phyloP scores from a whole-genome alignment of 768 basidiomycete species.

The Leccinum subtestaceum region DNA sequence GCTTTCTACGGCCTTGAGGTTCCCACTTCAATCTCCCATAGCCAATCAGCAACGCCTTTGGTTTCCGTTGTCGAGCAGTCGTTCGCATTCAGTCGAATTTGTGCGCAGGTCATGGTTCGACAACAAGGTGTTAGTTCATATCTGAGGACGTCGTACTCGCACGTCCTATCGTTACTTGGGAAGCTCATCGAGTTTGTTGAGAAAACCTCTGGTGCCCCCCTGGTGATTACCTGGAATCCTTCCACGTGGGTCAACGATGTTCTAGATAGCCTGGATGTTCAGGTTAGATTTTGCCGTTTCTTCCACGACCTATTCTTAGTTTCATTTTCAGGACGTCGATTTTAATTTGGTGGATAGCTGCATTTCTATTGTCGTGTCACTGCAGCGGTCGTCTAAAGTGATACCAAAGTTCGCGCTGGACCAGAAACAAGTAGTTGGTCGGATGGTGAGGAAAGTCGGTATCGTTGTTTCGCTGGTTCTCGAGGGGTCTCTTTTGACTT shows the following conservation, averaged over 20 bases:
- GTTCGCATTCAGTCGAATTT: conserved; percentile 44
- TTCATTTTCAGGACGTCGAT: conserved; percentile 33
- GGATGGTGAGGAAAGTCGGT: conserved; percentile 54
- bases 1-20: conserved; percentile 55
- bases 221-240: conserved; percentile 57
- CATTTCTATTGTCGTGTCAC: conserved; percentile 51
- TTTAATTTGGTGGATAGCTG: conserved; percentile 69
- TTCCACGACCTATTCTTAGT: conserved; percentile 1
- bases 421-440: conserved; percentile 50
- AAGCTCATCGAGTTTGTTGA: conserved; percentile 46
- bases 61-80: conserved; percentile 56
- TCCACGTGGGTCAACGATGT: conserved; percentile 57
- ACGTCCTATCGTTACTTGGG: conserved; percentile 49
- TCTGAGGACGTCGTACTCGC: conserved; percentile 52
- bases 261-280: conserved; percentile 51
- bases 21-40: conserved; percentile 27
- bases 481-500: conserved; percentile 1
- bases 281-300: conserved; percentile 38
- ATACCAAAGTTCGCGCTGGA: conserved; percentile 55
- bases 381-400: conserved; percentile 51
- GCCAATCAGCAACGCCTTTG: conserved; percentile 44
- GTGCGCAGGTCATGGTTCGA: conserved; percentile 38
- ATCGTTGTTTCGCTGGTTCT: not conserved
- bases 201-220: conserved; percentile 28
- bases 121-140: conserved; percentile 30